Conservation (phyloP, 2,329 filamentous ascomycete genomes). For the Diaporthe sp. region DNA sequence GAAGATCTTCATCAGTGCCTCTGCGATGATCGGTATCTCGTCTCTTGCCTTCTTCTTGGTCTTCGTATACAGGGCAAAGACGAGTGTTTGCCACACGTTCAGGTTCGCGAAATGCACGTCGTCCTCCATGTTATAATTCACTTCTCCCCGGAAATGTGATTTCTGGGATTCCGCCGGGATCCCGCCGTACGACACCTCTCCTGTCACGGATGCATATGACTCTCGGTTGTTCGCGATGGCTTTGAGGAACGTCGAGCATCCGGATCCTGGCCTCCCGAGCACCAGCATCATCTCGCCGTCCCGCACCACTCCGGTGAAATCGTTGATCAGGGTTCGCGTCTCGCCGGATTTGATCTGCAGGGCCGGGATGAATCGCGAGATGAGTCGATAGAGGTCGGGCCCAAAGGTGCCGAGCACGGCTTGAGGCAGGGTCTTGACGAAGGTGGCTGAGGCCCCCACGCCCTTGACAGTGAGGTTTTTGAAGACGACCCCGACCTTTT, state of each 20-base stretch:
- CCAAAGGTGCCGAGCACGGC: slow-evolving; percentile 83
- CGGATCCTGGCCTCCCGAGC: slow-evolving; percentile 65
- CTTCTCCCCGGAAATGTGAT: slow-evolving; percentile 67
- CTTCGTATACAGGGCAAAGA: slow-evolving; percentile 73
- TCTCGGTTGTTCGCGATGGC: slow-evolving; percentile 76
- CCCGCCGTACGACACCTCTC: slow-evolving; percentile 72
- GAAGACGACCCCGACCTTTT: slow-evolving; percentile 82
- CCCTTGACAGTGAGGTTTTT: slow-evolving; percentile 82
- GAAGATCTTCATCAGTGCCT: slow-evolving; percentile 73
- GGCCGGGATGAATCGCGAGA: slow-evolving; percentile 54
- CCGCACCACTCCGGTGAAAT: slow-evolving; percentile 66
- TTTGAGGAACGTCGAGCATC: slow-evolving; percentile 67
- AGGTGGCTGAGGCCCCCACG: slow-evolving; percentile 71
- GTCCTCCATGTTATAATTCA: slow-evolving; percentile 71
- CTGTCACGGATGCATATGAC: slow-evolving; percentile 71
- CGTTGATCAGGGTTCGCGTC: slow-evolving; percentile 50
- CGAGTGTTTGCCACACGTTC: slow-evolving; percentile 73
- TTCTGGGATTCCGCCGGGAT: slow-evolving; percentile 56
- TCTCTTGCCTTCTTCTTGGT: slow-evolving; percentile 72
- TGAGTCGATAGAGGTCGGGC: slow-evolving; percentile 77
- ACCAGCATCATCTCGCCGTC: slow-evolving; percentile 68
- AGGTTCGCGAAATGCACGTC: slow-evolving; percentile 77
- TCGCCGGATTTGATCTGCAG: slow-evolving; percentile 33
- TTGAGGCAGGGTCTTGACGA: slow-evolving; percentile 78
- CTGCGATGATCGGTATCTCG: slow-evolving; percentile 65